A percentile compares a stretch with the other conserved stretches of the same genome.
Evolutionary conservation across 352 stramenopile species (phyloP).

Genomic region (Globisporangium orthogonon): DNA sequence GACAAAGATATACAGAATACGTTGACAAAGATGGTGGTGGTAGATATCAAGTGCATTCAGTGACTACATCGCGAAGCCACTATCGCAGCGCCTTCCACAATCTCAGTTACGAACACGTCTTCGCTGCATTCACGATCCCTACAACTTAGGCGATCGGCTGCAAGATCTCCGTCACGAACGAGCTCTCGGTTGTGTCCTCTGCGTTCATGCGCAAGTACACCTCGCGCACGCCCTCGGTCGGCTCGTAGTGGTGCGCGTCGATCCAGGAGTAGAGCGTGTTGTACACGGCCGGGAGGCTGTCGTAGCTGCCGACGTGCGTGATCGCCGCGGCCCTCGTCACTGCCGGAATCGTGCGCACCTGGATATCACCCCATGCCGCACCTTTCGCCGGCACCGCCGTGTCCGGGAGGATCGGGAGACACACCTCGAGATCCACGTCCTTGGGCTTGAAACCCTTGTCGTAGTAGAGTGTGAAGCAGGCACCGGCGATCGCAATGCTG

Average conservation of each 20-base stretch:
- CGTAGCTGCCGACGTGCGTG: slow-evolving; percentile 27
- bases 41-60: too few relatives aligned
- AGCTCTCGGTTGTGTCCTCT: slow-evolving; percentile 13
- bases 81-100: too few relatives aligned
- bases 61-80: too few relatives aligned
- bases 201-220: slow-evolving; percentile 33
- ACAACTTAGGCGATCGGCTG: slow-evolving; percentile 21
- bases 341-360: slow-evolving; percentile 14
- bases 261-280: slow-evolving; percentile 32
- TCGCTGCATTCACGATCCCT: too few relatives aligned
- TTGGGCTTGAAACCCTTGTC: slow-evolving; percentile 23
- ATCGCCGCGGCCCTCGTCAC: slow-evolving; percentile 23
- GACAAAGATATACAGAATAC: too few relatives aligned
- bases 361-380: slow-evolving; percentile 15
- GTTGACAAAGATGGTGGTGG: too few relatives aligned
- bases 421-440: slow-evolving; percentile 50
- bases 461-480: slow-evolving; percentile 41
- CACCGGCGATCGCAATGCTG: slow-evolving; percentile 11
- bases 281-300: slow-evolving; percentile 22
- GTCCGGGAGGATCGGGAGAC: slow-evolving; percentile 25
- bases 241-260: slow-evolving; percentile 17
- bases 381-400: slow-evolving; percentile 8
- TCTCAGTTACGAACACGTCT: too few relatives aligned
- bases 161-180: slow-evolving; percentile 26
- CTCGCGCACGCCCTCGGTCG: slow-evolving; percentile 26